phyloP scores from a whole-genome alignment of 352 stramenopile species.

The Phytophthora citricola region DNA sequence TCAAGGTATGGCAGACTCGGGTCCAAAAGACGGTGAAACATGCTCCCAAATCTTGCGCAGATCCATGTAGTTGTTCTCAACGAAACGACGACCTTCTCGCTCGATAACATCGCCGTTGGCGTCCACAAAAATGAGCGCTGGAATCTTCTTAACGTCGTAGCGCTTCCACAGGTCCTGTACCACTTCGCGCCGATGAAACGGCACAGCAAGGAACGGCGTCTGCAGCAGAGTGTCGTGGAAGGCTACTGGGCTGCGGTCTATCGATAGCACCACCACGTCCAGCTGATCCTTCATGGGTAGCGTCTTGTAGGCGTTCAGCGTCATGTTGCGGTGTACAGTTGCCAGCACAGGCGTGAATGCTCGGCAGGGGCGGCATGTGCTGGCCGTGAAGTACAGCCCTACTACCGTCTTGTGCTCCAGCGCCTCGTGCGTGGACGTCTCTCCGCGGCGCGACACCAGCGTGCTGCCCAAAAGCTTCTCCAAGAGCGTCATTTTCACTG shows the following conservation, averaged over 20 bases:
- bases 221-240: conserved; percentile 68
- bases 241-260: conserved; percentile 59
- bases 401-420: conserved; percentile 63
- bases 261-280: conserved; percentile 69
- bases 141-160: conserved; percentile 77
- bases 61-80: conserved; percentile 73
- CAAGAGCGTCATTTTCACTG: conserved; percentile 51
- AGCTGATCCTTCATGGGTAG: conserved; percentile 64
- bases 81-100: conserved; percentile 63
- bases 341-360: conserved; percentile 71
- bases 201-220: conserved; percentile 65
- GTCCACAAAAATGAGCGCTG: conserved; percentile 74
- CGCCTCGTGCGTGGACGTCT: conserved; percentile 54
- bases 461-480: conserved; percentile 62
- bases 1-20: conserved; percentile 42
- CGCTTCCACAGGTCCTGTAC: conserved; percentile 69
- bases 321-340: conserved; percentile 70
- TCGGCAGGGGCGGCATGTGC: conserved; percentile 62
- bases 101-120: conserved; percentile 65
- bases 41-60: conserved; percentile 69
- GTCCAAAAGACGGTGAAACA: conserved; percentile 31
- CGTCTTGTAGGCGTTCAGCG: conserved; percentile 60
- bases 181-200: conserved; percentile 55
- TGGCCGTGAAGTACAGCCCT: conserved; percentile 74
- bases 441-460: conserved; percentile 60